Percentiles rank a stretch among this genome's conserved stretches.
phyloP scores from a whole-genome alignment of 2,329 filamentous ascomycete species.

The Colletotrichum tamarilloi region DNA sequence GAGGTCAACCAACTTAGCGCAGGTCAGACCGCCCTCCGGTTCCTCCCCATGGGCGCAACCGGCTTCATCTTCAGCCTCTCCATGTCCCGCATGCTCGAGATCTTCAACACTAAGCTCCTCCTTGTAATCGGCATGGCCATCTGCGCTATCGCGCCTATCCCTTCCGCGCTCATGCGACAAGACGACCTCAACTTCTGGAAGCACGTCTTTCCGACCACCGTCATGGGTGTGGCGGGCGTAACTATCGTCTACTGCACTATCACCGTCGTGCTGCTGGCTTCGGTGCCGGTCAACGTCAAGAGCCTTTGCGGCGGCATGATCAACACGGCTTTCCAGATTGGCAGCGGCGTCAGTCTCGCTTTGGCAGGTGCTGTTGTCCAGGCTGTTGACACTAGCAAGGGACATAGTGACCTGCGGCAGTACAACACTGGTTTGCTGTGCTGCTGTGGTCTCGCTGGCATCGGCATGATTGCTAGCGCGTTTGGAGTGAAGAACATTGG shows the following conservation, averaged over 20 bases:
- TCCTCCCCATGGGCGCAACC: conserved; percentile 27
- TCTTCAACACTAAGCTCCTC: conserved; percentile 26
- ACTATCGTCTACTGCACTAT: conserved; percentile 33
- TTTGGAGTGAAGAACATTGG: conserved; percentile 24
- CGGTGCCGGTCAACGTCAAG: conserved; percentile 30
- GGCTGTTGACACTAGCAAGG: conserved; percentile 23
- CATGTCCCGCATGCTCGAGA: conserved; percentile 32
- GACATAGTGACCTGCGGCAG: conserved; percentile 14
- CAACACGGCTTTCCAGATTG: conserved; percentile 32
- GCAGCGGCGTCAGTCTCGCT: conserved; percentile 23
- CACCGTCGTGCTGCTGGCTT: conserved; percentile 30
- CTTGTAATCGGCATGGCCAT: conserved; percentile 19
- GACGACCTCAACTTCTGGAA: conserved; percentile 31
- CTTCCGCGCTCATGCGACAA: conserved; percentile 18
- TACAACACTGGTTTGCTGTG: conserved; percentile 25
- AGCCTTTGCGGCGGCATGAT: conserved; percentile 32
- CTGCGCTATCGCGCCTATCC: conserved; percentile 24
- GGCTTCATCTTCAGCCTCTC: conserved; percentile 29
- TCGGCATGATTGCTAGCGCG: conserved; percentile 18
- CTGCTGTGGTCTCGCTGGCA: conserved; percentile 19
- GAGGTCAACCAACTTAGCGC: conserved; percentile 30
- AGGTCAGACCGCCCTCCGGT: conserved; percentile 22
- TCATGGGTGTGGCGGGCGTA: conserved; percentile 22
- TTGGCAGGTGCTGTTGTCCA: conserved; percentile 22
- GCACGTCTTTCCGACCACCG: conserved; percentile 30